A percentile compares a stretch with the other conserved stretches of the same genome.
phyloP scores from a whole-genome alignment of 345 rosid genomes.

The Eucalyptus cloeziana region DNA sequence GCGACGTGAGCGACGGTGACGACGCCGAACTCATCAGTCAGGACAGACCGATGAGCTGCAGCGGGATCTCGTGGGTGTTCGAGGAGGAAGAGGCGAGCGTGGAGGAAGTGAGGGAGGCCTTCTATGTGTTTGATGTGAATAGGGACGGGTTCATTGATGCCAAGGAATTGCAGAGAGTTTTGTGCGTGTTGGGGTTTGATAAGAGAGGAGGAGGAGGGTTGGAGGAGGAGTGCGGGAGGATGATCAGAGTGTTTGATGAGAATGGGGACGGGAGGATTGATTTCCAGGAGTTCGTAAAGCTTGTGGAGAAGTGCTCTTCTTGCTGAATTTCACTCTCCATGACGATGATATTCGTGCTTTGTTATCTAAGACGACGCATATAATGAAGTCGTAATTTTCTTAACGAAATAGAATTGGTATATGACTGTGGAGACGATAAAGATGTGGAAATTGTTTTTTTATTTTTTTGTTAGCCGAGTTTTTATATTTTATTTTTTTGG shows the following conservation, averaged over 20 bases:
- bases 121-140: slow-evolving; percentile 71
- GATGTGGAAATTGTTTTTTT: too few relatives aligned
- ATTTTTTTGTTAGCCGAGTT: neutral
- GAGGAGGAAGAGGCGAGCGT: slow-evolving; percentile 73
- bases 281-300: slow-evolving; percentile 55
- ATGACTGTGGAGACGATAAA: neutral
- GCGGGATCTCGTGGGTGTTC: slow-evolving; percentile 43
- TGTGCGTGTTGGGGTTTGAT: slow-evolving; percentile 32
- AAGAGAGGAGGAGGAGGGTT: slow-evolving; percentile 5
- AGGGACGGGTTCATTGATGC: slow-evolving; percentile 73
- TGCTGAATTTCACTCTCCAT: slow-evolving; percentile 8
- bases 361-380: neutral
- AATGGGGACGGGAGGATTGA: slow-evolving; percentile 55
- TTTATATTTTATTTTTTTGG: neutral
- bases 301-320: slow-evolving; percentile 54
- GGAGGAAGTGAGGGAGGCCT: slow-evolving; percentile 68
- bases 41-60: slow-evolving; percentile 5
- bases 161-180: slow-evolving; percentile 59
- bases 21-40: neutral
- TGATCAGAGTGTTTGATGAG: slow-evolving; percentile 53
- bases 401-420: neutral
- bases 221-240: slow-evolving; percentile 34
- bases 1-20: slow-evolving; percentile 12
- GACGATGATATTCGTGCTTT: neutral
- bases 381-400: neutral